Conservation (phyloP, 805 yeast species). For the Saturnispora dispora region DNA sequence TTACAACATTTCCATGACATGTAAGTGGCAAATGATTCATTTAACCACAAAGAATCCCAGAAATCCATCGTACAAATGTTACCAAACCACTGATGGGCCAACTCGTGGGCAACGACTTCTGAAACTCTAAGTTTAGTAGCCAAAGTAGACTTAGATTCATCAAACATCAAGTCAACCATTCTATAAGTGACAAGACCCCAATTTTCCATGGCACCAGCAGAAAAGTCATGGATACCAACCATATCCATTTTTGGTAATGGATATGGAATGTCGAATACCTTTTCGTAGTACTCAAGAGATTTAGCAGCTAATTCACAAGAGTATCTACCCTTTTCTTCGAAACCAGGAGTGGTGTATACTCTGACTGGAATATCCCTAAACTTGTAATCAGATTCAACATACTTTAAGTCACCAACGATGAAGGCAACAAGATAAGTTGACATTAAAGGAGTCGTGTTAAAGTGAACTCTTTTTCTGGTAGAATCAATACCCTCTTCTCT, state of each 20-base stretch:
- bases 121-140: constrained; percentile 62
- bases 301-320: constrained; percentile 45
- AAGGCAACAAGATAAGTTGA: constrained; percentile 50
- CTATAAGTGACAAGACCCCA: constrained; percentile 78
- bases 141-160: constrained; percentile 38
- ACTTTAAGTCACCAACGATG: constrained; percentile 49
- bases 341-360: constrained; percentile 46
- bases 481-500: constrained; percentile 16
- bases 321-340: constrained; percentile 35
- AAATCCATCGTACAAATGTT: constrained; percentile 85
- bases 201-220: constrained; percentile 89
- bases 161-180: constrained; percentile 44
- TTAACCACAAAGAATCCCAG: constrained; percentile 90
- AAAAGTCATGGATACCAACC: constrained; percentile 69
- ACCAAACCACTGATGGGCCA: constrained; percentile 95
- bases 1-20: constrained; percentile 68
- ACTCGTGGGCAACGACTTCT: constrained; percentile 77
- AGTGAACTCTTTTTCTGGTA: constrained; percentile 25
- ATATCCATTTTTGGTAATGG: constrained; percentile 82
- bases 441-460: constrained; percentile 44
- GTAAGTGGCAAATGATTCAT: constrained; percentile 88
- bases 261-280: constrained; percentile 44
- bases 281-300: constrained; percentile 42
- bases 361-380: constrained; percentile 42
- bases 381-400: constrained; percentile 39